phyloP scores from a whole-genome alignment of 352 stramenopile genomes.

The Phytophthora ohioensis region DNA sequence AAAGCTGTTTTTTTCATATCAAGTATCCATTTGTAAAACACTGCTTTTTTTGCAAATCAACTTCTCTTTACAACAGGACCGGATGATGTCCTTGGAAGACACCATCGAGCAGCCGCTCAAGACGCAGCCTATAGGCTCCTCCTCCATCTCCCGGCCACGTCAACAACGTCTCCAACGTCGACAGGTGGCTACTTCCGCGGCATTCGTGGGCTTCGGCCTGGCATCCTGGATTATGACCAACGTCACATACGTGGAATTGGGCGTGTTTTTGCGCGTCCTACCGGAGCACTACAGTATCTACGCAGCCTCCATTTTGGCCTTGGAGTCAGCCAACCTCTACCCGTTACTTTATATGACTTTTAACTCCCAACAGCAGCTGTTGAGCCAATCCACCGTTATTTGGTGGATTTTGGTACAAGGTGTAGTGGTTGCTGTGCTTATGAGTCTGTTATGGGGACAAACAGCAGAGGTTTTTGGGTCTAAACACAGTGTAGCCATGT shows the following conservation, averaged over 20 bases:
- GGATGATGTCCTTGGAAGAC: not conserved
- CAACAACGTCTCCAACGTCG: slow-evolving; percentile 14
- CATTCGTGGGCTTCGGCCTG: slow-evolving; percentile 66
- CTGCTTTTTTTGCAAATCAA: no score
- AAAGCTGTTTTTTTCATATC: no score
- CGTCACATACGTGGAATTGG: slow-evolving; percentile 66
- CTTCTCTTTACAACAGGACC: no score
- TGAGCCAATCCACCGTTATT: slow-evolving; percentile 55
- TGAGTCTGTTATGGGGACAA: slow-evolving; percentile 63
- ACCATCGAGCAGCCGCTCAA: not conserved
- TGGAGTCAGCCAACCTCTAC: slow-evolving; percentile 79
- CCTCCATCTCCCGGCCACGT: slow-evolving; percentile 1
- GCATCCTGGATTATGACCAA: slow-evolving; percentile 80
- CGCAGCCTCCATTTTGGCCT: slow-evolving; percentile 74
- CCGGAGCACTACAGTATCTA: slow-evolving; percentile 75
- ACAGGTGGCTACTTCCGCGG: slow-evolving; percentile 45
- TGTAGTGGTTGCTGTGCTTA: slow-evolving; percentile 57
- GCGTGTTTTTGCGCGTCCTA: slow-evolving; percentile 62
- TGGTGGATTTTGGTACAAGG: slow-evolving; percentile 66
- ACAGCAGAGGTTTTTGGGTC: slow-evolving; percentile 59
- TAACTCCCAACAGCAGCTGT: slow-evolving; percentile 52
- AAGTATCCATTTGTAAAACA: no score
- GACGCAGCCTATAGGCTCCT: not conserved
- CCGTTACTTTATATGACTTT: slow-evolving; percentile 76
- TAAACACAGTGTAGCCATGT: slow-evolving; percentile 71